Evolutionary conservation across 306 rosid genomes (phyloP), one percentile per base, ranked within the genome.

Genomic region (Luffa aegyptiaca): DNA sequence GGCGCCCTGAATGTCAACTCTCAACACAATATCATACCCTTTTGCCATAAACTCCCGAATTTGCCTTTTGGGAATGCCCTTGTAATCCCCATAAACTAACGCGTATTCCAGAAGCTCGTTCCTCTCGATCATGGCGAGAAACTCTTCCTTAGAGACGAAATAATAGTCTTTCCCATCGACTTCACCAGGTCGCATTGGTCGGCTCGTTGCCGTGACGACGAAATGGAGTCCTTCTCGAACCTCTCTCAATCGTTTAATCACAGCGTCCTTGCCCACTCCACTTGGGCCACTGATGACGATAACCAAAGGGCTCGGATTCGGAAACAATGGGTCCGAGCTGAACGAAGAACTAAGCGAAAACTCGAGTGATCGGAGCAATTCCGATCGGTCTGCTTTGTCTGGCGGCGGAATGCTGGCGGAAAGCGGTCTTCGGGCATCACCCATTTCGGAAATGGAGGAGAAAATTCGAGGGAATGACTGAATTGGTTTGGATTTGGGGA

Each of bases 1-100:
- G 3, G 99, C 99, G 1, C 99, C 99, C 83, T 93, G 99, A 36
- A 93, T 91, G 51, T 95, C 99, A 39, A 95, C 99, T 63, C 99
- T 87, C 70, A 95, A 58, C 55, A 95, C 96, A 6, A 88, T 85
- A 74, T 93, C 99, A 17, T 36, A 82, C 0, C 99, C 99, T 44
- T 87, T 87, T 10, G 82, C 96, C 96, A 95, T 84, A 44, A 35
- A 87, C 9, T 95, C 99, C 79, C 93, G 74, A 5, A 95, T 89
- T 86, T 93, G 99, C 88, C 83, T 89, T 62, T 90, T 95, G 5
- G 99, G 99, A 1, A 95, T 90, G 1, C 99, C 99, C 80, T 95
- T 95, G 10, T 93, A 93, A 81, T 95, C 99, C 0, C 99, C 99
- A 46, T 95, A 95, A 1, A 95, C 99, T 7, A 93, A 83, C 0